A percentile compares a stretch with the other conserved stretches of the same genome.
These are phyloP conservation scores for Candida montana DNA, from an alignment of 805 yeast species.

Conservation along the genomic window DNA sequence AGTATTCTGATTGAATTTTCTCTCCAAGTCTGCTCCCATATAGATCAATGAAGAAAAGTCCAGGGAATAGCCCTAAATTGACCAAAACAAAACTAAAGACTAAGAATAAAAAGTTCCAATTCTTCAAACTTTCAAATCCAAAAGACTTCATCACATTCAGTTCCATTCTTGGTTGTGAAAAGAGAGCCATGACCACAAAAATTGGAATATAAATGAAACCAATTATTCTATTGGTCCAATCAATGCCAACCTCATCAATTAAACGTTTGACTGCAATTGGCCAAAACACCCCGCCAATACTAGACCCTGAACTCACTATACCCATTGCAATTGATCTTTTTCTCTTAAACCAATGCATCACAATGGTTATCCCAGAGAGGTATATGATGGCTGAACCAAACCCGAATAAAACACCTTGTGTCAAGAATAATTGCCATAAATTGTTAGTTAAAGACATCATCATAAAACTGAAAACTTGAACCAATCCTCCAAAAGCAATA, in stretches of 20 bases:
- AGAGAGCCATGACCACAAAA: constrained; percentile 27
- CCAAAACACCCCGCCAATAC: constrained; percentile 47
- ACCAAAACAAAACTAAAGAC: constrained; percentile 4
- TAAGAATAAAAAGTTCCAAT: constrained; percentile 10
- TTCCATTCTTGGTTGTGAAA: constrained; percentile 28
- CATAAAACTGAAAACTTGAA: constrained; percentile 40
- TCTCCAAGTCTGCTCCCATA: constrained; percentile 9
- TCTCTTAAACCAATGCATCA: constrained; percentile 46
- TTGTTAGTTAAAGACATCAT: constrained; percentile 33
- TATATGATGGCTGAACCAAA: constrained; percentile 40
- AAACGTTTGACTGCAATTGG: constrained; percentile 38
- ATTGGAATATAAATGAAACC: constrained; percentile 24
- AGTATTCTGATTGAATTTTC: constrained; percentile 1
- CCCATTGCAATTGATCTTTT: constrained; percentile 44
- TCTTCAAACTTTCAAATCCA: constrained; percentile 7
- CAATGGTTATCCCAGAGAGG: constrained; percentile 38
- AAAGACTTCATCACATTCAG: constrained; percentile 20
- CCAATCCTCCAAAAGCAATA: constrained; percentile 36
- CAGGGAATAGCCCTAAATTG: constrained; percentile 32
- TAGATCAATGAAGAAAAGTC: constrained; percentile 19
- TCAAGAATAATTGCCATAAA: constrained; percentile 36
- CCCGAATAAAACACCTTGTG: constrained; percentile 49
- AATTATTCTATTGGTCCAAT: constrained; percentile 40
- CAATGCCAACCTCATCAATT: constrained; percentile 36
- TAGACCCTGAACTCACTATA: constrained; percentile 42